Percentiles rank a stretch among this genome's conserved stretches.
Evolutionary conservation across 1,139 yeast species (phyloP).

Genomic region (Hemisphaericaspora xylanilytica): DNA sequence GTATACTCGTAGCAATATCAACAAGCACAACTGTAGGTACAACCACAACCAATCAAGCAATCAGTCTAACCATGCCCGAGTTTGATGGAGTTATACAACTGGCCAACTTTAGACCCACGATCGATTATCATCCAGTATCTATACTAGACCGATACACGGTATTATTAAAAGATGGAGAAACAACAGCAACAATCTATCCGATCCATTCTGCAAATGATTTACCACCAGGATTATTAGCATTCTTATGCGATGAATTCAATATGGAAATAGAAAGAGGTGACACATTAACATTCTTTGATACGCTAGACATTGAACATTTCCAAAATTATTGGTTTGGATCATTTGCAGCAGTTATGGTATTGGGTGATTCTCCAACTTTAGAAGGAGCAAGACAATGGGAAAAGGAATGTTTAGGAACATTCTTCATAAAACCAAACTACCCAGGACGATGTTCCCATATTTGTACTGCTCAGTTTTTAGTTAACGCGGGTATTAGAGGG

Average conservation of each 20-base stretch:
- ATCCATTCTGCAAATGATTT: constrained; percentile 60
- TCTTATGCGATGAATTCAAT: constrained; percentile 87
- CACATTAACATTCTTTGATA: constrained; percentile 80
- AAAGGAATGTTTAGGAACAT: constrained; percentile 83
- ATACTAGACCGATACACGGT: constrained; percentile 56
- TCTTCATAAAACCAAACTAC: constrained; percentile 80
- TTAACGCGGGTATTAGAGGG: constrained; percentile 90
- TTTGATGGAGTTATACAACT: constrained; percentile 36
- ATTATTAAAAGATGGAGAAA: constrained; percentile 79
- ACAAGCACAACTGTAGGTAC: too few species aligned
- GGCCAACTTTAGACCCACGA: constrained; percentile 24
- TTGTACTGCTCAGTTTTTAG: constrained; percentile 87
- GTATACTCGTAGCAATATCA: constrained; percentile 1
- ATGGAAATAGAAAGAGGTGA: constrained; percentile 91
- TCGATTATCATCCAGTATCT: constrained; percentile 22
- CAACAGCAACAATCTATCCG: constrained; percentile 91
- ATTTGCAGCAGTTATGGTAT: constrained; percentile 82
- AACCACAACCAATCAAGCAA: neutral
- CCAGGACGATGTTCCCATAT: constrained; percentile 93
- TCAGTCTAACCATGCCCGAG: constrained; percentile 29
- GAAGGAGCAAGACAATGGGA: constrained; percentile 77
- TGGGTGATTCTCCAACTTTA: constrained; percentile 65
- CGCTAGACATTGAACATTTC: constrained; percentile 70
- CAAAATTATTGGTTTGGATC: constrained; percentile 83
- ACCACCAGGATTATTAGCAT: constrained; percentile 76